These are phyloP conservation scores for Pythium oligandrum DNA, from an alignment of 352 stramenopile genomes.

Conservation along the genomic window DNA sequence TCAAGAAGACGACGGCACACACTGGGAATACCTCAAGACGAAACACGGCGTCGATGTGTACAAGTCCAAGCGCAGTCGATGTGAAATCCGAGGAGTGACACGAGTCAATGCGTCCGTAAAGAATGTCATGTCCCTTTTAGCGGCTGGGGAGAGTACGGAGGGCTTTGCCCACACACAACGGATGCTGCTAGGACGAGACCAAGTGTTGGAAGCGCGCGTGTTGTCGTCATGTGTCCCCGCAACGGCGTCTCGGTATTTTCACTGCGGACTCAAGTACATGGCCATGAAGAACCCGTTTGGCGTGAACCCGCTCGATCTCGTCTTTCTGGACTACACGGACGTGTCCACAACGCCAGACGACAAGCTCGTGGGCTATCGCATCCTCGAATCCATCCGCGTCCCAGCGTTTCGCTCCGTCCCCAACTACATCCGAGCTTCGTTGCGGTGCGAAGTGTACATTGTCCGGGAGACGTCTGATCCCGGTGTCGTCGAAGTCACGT, in stretches of 20 bases:
- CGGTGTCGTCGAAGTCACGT: slow-evolving; percentile 80
- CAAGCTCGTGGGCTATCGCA: slow-evolving; percentile 67
- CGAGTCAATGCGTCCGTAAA: slow-evolving; percentile 77
- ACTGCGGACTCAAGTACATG: slow-evolving; percentile 81
- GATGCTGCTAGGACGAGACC: slow-evolving; percentile 49
- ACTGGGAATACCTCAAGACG: slow-evolving; percentile 58
- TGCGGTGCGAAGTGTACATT: slow-evolving; percentile 79
- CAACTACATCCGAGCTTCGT: slow-evolving; percentile 65
- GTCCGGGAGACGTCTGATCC: slow-evolving; percentile 62
- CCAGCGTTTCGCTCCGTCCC: slow-evolving; percentile 43
- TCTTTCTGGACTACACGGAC: slow-evolving; percentile 84
- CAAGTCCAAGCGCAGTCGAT: slow-evolving; percentile 60
- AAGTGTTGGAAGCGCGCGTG: slow-evolving; percentile 64
- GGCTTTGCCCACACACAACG: slow-evolving; percentile 59
- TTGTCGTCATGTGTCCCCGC: slow-evolving; percentile 57
- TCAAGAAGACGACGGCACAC: slow-evolving; percentile 19
- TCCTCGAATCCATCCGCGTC: slow-evolving; percentile 79
- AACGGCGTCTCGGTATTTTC: slow-evolving; percentile 59
- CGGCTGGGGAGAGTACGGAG: slow-evolving; percentile 42
- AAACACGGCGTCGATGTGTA: slow-evolving; percentile 75
- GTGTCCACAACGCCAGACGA: slow-evolving; percentile 54
- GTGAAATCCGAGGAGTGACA: slow-evolving; percentile 67
- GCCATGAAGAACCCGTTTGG: slow-evolving; percentile 81
- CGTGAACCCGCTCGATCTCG: slow-evolving; percentile 52
- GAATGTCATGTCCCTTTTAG: slow-evolving; percentile 76